phyloP scores from a whole-genome alignment of 78 protist genomes.

The Chrysochromulina parva region DNA sequence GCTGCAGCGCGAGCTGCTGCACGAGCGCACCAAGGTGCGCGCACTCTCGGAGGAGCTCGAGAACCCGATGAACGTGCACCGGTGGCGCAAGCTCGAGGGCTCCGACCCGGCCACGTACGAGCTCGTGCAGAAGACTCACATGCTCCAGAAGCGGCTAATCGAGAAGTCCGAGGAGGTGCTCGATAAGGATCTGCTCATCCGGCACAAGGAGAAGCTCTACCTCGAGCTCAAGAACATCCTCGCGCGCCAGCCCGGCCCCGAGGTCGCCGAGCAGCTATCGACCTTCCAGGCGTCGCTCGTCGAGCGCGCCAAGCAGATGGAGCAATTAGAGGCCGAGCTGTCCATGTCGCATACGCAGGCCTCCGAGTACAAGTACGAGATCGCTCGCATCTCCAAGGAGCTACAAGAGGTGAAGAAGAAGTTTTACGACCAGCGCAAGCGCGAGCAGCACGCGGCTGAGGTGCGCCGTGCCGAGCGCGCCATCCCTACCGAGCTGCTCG shows the following conservation, averaged over 20 bases:
- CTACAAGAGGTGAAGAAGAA: slow-evolving; percentile 54
- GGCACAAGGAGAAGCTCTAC: slow-evolving; percentile 82
- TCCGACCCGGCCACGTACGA: slow-evolving; percentile 46
- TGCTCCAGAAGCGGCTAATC: slow-evolving; percentile 86
- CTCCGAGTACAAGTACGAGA: slow-evolving; percentile 47
- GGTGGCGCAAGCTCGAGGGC: slow-evolving; percentile 60
- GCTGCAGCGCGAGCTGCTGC: slow-evolving; percentile 81
- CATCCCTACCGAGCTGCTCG: neutral
- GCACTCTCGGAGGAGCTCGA: slow-evolving; percentile 88
- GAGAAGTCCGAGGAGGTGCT: slow-evolving; percentile 78
- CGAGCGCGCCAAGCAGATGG: slow-evolving; percentile 57
- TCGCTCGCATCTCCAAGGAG: slow-evolving; percentile 65
- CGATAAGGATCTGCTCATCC: slow-evolving; percentile 76
- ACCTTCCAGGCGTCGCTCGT: slow-evolving; percentile 46
- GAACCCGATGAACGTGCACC: slow-evolving; percentile 88
- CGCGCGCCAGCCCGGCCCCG: slow-evolving; percentile 85
- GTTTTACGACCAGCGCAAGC: slow-evolving; percentile 54
- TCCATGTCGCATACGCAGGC: slow-evolving; percentile 50
- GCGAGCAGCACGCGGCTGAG: slow-evolving; percentile 10
- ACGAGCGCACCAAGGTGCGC: slow-evolving; percentile 72
- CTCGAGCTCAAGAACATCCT: slow-evolving; percentile 81
- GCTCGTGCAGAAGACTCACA: slow-evolving; percentile 83
- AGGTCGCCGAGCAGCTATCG: slow-evolving; percentile 74
- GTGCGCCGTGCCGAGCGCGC: neutral
- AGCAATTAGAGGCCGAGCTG: slow-evolving; percentile 72